Base-by-base conservation (phyloP, 1,139 yeast species). In the Candida freyschussii region DNA sequence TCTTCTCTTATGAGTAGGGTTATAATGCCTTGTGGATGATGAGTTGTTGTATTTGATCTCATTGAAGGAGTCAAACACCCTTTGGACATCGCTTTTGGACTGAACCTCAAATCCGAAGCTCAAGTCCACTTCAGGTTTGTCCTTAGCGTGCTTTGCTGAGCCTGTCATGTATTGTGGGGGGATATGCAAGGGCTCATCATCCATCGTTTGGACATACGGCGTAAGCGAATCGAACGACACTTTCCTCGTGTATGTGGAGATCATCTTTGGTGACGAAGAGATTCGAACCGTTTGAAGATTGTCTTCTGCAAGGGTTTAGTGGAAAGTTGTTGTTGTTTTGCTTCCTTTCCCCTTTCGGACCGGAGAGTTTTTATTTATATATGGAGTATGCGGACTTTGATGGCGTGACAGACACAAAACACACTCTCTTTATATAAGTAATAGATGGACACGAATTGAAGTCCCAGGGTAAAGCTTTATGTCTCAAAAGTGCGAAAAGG, bases 151-250 rank as follows among this genome's bases (percentile, higher is more conserved):
- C 18, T 21, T 22, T 13, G 11, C 15, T 14, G 17, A 5, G 23
- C n/a, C 9, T 11, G 7, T 14, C 22, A 27, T 13, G 27, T 50
- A 50, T 26, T 50, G 55, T 3, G 42, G 47, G 1, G 55, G 53
- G n/a, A 48, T 44, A 30, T 42, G 41, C 3, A 39, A 40, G 1
- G 52, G 53, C 10, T 45, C 38, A 22, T 48, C 49, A 3, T 39
- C 41, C 3, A 30, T 40, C 2, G 36, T 34, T 13, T 39, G 40
- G 5, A 27, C 24, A 21, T 40, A 32, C 7, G 49, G 50, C 5
- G 41, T 21, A 4, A 50, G 32, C 3, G 50, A 46, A 38, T 50
- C 50, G 29, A 50, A 50, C 3, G 52, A 45, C 16, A 50, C 51
- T 28, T 45, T 38, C 16, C 47, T 36, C 26, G 37, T 33, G 33